phyloP scores from a whole-genome alignment of 441 rosid genomes.

The Pelargonium cotyledonis region DNA sequence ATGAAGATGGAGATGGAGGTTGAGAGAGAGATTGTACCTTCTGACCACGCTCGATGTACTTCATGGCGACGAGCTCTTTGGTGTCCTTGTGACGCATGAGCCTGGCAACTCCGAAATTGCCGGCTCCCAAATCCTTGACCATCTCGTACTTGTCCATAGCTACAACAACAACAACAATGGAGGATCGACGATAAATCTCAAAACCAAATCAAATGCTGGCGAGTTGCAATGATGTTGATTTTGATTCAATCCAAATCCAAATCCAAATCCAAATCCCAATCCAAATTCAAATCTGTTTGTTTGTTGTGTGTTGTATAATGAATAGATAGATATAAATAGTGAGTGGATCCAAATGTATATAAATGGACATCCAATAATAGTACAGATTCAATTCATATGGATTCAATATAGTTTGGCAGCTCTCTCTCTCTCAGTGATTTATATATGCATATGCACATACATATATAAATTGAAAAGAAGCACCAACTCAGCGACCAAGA shows the following conservation, averaged over 20 bases:
- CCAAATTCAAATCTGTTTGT: too few species aligned
- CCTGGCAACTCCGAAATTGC: slow-evolving; percentile 62
- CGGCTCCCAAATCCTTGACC: slow-evolving; percentile 60
- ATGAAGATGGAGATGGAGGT: neutral
- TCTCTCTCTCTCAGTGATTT: too few species aligned
- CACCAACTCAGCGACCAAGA: too few species aligned
- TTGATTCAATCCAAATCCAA: neutral
- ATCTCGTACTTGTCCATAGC: slow-evolving; percentile 53
- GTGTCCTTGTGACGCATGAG: slow-evolving; percentile 56
- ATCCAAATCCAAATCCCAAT: too few species aligned
- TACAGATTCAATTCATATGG: too few species aligned
- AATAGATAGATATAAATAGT: too few species aligned
- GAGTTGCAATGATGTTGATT: neutral
- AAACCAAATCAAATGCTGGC: neutral
- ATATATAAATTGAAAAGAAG: too few species aligned
- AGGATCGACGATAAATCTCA: neutral
- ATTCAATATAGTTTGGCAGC: too few species aligned
- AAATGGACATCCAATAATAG: too few species aligned
- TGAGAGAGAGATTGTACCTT: slow-evolving; percentile 25
- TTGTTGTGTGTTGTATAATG: too few species aligned
- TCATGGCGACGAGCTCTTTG: slow-evolving; percentile 55
- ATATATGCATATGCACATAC: too few species aligned
- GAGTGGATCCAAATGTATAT: too few species aligned
- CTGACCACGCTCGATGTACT: slow-evolving; percentile 50
- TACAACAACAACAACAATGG: neutral